Base-by-base conservation (phyloP, 2,329 filamentous ascomycete species). In the Xylaria hypoxylon region DNA sequence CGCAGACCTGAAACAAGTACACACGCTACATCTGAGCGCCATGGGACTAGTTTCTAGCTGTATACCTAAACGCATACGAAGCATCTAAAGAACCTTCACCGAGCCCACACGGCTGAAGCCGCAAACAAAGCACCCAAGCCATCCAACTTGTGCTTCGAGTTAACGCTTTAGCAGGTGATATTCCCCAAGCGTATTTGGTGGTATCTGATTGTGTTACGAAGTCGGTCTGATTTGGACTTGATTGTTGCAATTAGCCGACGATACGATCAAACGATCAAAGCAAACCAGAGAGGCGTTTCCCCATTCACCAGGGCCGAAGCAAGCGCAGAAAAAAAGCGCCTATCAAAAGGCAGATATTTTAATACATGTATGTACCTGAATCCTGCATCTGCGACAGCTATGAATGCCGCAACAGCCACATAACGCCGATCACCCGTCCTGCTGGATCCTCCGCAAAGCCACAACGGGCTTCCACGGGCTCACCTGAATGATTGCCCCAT, bases 351-450 rank as follows among this genome's bases (percentile, higher is more conserved):
- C 26, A 35, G 57, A 47, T 38, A n/a, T 17, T 47, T 62, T 31
- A 38, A 59, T 38, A 42, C 38, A 59, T 51, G 57, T 52, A 65
- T 47, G 56, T 65, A 50, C 52, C 40, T 58, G 57, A 15, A 60
- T 62, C 26, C 28, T 64, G 51, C 50, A 66, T 62, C 62, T 63
- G 59, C 59, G 48, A 64, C 55, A 63, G 24, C 57, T 44, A 56
- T 40, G 33, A 57, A 62, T 13, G 35, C 35, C 61, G 67, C 28
- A 52, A 35, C 40, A 68, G 68, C 68, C 57, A 68, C 65, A 65
- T 42, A 53, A 15, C 57, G 68, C 50, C 63, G 63, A 70, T 68
- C 63, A 65, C 48, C 68, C 66, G 22, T 50, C n/a, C 31, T 24
- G 35, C 60, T 31, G 66, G 66, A 59, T 64, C 58, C 17, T 58